A percentile compares a stretch with the other conserved stretches of the same genome.
phyloP scores from a whole-genome alignment of 2,329 filamentous ascomycete genomes.

The Emergomyces orientalis region DNA sequence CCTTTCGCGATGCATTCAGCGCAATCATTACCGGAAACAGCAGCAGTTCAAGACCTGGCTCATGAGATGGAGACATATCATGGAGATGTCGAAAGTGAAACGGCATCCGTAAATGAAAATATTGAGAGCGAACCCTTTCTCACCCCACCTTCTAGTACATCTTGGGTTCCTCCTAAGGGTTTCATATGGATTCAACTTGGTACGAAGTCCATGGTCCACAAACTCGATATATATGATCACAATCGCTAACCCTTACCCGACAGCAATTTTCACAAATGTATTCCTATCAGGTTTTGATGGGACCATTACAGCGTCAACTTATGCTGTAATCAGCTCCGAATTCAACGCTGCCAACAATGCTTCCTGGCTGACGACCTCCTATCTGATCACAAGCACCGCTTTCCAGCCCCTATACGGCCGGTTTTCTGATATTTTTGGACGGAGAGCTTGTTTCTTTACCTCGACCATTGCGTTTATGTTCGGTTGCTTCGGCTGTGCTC shows the following conservation, averaged over 20 bases:
- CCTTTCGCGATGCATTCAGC: neutral
- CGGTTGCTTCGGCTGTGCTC: conserved; percentile 60
- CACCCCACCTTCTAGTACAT: conserved; percentile 5
- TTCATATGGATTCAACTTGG: conserved; percentile 51
- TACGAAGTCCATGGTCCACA: conserved; percentile 14
- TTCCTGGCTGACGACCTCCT: conserved; percentile 50
- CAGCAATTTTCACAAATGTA: conserved; percentile 54
- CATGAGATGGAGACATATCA: neutral
- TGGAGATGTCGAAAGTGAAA: conserved; percentile 4
- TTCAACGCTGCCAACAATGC: conserved; percentile 39
- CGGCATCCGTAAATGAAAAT: conserved; percentile 6
- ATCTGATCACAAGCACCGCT: conserved; percentile 55
- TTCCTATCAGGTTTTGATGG: conserved; percentile 50
- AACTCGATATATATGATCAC: neutral
- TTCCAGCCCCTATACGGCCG: conserved; percentile 67
- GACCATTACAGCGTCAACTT: conserved; percentile 38
- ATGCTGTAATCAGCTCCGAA: conserved; percentile 40
- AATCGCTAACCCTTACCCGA: conserved; percentile 2
- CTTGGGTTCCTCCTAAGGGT: conserved; percentile 44
- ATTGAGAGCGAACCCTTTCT: conserved; percentile 23
- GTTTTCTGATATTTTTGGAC: conserved; percentile 61
- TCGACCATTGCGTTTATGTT: conserved; percentile 54
- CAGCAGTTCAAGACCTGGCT: neutral
- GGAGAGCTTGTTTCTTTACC: conserved; percentile 50
- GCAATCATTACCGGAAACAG: neutral